phyloP scores from a whole-genome alignment of 2,329 filamentous ascomycete genomes.

The Penicillium sp. region DNA sequence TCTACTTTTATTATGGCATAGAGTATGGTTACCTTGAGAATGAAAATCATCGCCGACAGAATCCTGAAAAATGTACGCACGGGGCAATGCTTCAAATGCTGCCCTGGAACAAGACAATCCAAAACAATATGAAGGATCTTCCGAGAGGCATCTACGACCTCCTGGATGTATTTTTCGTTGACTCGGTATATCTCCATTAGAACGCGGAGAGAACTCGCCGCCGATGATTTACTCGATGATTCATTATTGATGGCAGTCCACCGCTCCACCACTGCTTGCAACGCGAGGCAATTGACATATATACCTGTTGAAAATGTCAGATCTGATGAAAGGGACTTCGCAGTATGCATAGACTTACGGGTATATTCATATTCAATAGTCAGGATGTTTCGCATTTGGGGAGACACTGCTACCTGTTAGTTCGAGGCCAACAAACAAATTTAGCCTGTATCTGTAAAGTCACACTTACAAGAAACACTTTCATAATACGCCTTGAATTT shows the following conservation, averaged over 20 bases:
- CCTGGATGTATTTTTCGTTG: constrained; percentile 59
- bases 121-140: constrained; percentile 58
- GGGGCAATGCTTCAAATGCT: constrained; percentile 59
- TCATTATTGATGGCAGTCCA: constrained; percentile 67
- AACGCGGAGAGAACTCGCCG: constrained; percentile 33
- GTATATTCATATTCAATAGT: constrained; percentile 96
- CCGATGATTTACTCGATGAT: constrained; percentile 27
- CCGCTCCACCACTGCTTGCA: constrained; percentile 92
- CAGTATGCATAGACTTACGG: constrained; percentile 46
- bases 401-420: constrained; percentile 41
- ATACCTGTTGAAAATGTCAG: constrained; percentile 41
- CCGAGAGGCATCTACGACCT: constrained; percentile 59
- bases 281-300: constrained; percentile 87
- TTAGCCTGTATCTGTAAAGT: background rate
- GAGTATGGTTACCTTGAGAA: constrained; percentile 50
- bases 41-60: constrained; percentile 61
- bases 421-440: background rate
- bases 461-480: constrained; percentile 55
- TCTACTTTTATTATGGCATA: background rate
- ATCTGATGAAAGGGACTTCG: constrained; percentile 5
- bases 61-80: constrained; percentile 64
- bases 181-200: constrained; percentile 50
- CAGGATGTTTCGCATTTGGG: constrained; percentile 68
- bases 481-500: constrained; percentile 83
- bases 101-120: constrained; percentile 55